phyloP scores from a whole-genome alignment of 2,329 filamentous ascomycete species.

The Scleromitrula shiraiana region DNA sequence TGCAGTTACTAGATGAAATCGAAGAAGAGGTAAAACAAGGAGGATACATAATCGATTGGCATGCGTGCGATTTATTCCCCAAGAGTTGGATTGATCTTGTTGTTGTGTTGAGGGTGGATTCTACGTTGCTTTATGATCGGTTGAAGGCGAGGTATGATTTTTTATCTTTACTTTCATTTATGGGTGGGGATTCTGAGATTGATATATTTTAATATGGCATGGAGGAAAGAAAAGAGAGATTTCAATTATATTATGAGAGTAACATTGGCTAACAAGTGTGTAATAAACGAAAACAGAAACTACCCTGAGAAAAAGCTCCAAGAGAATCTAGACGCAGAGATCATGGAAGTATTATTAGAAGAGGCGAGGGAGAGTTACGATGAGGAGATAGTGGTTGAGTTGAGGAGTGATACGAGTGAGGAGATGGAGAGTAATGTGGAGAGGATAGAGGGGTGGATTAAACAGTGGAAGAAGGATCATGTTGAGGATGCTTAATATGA shows the following conservation, averaged over 20 bases:
- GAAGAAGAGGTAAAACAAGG: slow-evolving; percentile 72
- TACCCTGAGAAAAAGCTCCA: slow-evolving; percentile 84
- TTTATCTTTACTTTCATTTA: not conserved
- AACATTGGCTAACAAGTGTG: too few relatives aligned
- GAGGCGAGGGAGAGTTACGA: slow-evolving; percentile 85
- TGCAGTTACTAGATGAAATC: slow-evolving; percentile 74
- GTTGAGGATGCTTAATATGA: slow-evolving; percentile 20
- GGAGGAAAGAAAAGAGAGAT: too few relatives aligned
- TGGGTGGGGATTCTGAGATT: not conserved
- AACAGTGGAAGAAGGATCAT: slow-evolving; percentile 70
- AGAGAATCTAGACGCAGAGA: slow-evolving; percentile 94
- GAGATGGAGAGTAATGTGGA: slow-evolving; percentile 88
- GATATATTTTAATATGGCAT: not conserved
- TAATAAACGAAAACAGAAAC: slow-evolving; percentile 41
- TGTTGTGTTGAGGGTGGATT: slow-evolving; percentile 79
- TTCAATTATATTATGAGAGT: too few relatives aligned
- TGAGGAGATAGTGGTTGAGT: slow-evolving; percentile 78
- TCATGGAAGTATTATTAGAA: slow-evolving; percentile 89
- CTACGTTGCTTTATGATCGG: slow-evolving; percentile 75
- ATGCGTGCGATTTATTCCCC: slow-evolving; percentile 93
- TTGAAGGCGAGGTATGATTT: slow-evolving; percentile 56
- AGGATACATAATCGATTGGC: slow-evolving; percentile 93
- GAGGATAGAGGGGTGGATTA: slow-evolving; percentile 73
- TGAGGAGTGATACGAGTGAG: slow-evolving; percentile 71
- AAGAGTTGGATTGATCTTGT: slow-evolving; percentile 92